Base-by-base conservation (phyloP, 1,284 basidiomycete genomes). In the Grifola frondosa region DNA sequence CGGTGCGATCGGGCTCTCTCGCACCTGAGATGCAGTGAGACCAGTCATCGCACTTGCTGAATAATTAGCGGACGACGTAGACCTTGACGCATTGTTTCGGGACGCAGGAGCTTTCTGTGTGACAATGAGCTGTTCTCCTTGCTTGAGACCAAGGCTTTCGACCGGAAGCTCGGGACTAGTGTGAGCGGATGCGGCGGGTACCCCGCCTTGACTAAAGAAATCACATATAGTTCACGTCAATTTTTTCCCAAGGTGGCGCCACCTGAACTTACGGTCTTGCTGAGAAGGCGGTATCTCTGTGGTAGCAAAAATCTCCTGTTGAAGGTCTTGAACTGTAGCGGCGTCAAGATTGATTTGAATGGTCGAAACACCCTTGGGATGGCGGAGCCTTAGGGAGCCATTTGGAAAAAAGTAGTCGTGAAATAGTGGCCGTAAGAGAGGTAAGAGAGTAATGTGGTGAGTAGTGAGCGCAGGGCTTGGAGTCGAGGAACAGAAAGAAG, bases 111-210 rank as follows among this genome's bases (percentile, higher is more conserved):
- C 53, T 44, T 53, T 19, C 48, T 82, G 74, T 33, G 70, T 82
- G 25, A 93, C 87, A 52, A 91, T 89, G 43, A 95, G 75, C 65
- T 92, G 90, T 48, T 95, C 92, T 2, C 91, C 89, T 13, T 73
- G 62, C 44, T 77, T 74, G 21, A 95, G 70, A 10, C 89, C 91
- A 19, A 95, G 75, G 43, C 86, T 85, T 0, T 84, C 76, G 26
- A 94, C 54, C 0, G 85, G 78, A 13, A 88, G 76, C 46, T 84
- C 80, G 4, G 83, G n/a, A 87, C 68, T 30, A 89, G 63, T 4
- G 82, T 82, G 28, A 94, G 73, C 1, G 78, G 57, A 37, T 75
- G 78, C 0, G 91, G 91, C 1, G 92, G 92, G 64, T 94, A 94
- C 30, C 91, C 89, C 21, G 78, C 76, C 67, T 88, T 93, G 52